Percentiles rank a stretch among this genome's conserved stretches.
Conservation (phyloP, 1,139 yeast genomes). For the Kluyveromyces sp. region DNA sequence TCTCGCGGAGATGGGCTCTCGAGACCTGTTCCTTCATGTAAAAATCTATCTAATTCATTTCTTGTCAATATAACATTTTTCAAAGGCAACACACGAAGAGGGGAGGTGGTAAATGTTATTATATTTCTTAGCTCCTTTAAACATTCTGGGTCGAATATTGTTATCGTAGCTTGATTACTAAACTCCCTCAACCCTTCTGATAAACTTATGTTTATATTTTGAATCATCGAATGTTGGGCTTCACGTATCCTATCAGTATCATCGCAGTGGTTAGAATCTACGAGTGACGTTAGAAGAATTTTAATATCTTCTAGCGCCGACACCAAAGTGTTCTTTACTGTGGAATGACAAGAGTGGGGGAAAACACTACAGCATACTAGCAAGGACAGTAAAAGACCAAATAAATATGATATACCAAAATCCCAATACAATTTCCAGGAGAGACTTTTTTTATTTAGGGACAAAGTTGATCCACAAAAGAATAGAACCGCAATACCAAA, state of each 20-base stretch:
- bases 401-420: conserved; percentile 37
- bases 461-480: conserved; percentile 24
- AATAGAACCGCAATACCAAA: conserved; percentile 36
- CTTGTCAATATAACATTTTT: conserved; percentile 17
- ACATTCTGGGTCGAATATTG: conserved; percentile 30
- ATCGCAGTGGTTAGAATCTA: conserved; percentile 16
- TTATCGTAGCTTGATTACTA: conserved; percentile 35
- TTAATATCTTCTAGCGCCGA: conserved; percentile 21
- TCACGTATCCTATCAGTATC: conserved; percentile 14
- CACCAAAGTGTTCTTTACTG: conserved; percentile 20
- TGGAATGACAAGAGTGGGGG: conserved; percentile 37
- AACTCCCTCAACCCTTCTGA: conserved; percentile 39
- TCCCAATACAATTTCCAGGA: conserved; percentile 37
- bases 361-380: conserved; percentile 30
- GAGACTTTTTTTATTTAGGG: conserved; percentile 16
- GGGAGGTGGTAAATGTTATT: conserved; percentile 34
- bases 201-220: conserved; percentile 28
- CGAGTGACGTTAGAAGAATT: conserved; percentile 19
- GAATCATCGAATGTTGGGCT: conserved; percentile 29
- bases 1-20: conserved; percentile 1
- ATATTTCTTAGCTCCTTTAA: conserved; percentile 35
- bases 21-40: conserved; percentile 4
- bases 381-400: conserved; percentile 37
- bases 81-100: conserved; percentile 36
- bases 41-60: conserved; percentile 15